Conservation (phyloP, 2,329 filamentous ascomycete species). For the Myriosclerotinia scirpicola region DNA sequence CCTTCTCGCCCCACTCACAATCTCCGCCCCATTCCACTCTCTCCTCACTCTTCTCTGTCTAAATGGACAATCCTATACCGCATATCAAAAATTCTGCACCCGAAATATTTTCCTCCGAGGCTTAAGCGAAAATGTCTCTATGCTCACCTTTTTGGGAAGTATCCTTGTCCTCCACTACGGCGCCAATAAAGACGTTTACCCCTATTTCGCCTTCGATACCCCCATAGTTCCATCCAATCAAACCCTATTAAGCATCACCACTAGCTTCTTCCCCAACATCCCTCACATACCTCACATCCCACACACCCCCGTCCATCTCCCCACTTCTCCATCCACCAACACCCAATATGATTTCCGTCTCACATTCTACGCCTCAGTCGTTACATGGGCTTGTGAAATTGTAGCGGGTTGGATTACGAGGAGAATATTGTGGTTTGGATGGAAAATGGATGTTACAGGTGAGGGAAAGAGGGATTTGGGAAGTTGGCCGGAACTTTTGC, state of each 20-base stretch:
- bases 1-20: constrained; percentile 62
- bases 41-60: constrained; percentile 54
- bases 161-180: constrained; percentile 67
- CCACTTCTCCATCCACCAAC: constrained; percentile 33
- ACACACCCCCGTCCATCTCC: neutral
- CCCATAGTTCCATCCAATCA: constrained; percentile 11
- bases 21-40: constrained; percentile 59
- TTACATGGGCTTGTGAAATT: constrained; percentile 69
- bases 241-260: constrained; percentile 8
- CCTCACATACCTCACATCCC: constrained; percentile 4
- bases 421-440: constrained; percentile 57
- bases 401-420: constrained; percentile 60
- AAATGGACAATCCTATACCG: constrained; percentile 58
- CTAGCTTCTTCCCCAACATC: neutral
- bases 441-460: constrained; percentile 60
- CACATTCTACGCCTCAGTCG: constrained; percentile 61
- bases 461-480: constrained; percentile 65
- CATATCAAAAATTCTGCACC: constrained; percentile 65
- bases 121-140: constrained; percentile 65
- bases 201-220: constrained; percentile 66
- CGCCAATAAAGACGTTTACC: constrained; percentile 66
- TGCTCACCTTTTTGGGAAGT: constrained; percentile 66
- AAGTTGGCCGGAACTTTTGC: constrained; percentile 66
- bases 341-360: constrained; percentile 59
- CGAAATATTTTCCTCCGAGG: constrained; percentile 68